Evolutionary conservation across 192 early-diverging fungal genomes (phyloP), one percentile per base, ranked within the genome.

Genomic region (Linnemannia elongata): DNA sequence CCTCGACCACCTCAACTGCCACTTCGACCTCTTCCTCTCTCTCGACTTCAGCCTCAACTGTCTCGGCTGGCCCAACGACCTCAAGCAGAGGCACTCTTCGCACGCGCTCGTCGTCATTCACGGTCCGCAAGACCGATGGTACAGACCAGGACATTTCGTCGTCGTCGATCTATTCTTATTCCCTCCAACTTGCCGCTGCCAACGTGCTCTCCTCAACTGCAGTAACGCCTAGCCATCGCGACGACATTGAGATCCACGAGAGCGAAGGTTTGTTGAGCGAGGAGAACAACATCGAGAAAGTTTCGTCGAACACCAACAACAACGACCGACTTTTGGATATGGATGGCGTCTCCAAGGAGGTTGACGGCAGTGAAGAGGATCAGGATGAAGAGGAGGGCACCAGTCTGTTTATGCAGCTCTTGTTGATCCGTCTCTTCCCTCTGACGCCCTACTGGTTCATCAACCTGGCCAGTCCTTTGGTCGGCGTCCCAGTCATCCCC

Each of bases 391-490:
- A 80, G 12, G 77, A 85, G 42, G 82, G 78, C 5, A 79, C 85
- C 2, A 85, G 85, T 22, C 57, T 92, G 30, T 92, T 92, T 72
- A 90, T 88, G 88, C 91, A 90, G 79, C 69, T 92, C 10, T 39
- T 92, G n/a, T 88, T 92, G 70, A 88, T 86, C 20, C 76, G 92
- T 49, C 74, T 92, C 18, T 92, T 92, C 69, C 92, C 92, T 22
- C 85, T 92, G 72, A 88, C 90, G 17, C 92, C 92, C 24, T 92
- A 91, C 73, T 92, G 92, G 91, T 91, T 92, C 52, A 90, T 92
- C 76, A 92, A 92, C 36, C 74, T 93, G 81, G 77, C 88, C 15
- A 88, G 90, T 60, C 90, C 92, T 1, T 66, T 93, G 63, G 78
- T 93, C 7, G 87, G 80, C 20, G 81, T 93, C 22, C 89, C 92